phyloP scores from a whole-genome alignment of 257 asterid species.

The Solanum paucissectum region DNA sequence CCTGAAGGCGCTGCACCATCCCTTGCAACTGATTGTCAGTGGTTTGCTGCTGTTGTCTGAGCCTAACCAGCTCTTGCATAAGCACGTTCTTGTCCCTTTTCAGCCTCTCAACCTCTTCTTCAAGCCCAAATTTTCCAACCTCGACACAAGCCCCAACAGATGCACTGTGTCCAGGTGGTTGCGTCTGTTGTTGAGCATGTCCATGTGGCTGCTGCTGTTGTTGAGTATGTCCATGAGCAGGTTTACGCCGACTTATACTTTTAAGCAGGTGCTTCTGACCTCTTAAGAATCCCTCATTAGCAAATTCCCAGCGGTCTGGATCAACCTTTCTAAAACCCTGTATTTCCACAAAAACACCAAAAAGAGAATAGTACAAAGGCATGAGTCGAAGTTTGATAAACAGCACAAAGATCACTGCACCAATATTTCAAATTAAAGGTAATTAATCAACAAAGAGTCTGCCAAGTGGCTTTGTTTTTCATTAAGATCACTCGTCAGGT shows the following conservation, averaged over 20 bases:
- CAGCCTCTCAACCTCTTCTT: constrained; percentile 85
- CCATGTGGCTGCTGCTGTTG: constrained; percentile 42
- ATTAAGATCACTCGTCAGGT: background rate
- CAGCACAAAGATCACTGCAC: background rate
- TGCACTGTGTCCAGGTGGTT: constrained; percentile 44
- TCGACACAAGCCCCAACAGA: constrained; percentile 73
- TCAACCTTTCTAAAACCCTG: constrained; percentile 90
- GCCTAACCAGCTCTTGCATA: constrained; percentile 86
- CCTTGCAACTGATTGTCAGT: constrained; percentile 76
- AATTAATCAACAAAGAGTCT: background rate
- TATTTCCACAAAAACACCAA: background rate
- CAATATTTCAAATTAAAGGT: background rate
- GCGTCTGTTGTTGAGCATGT: constrained; percentile 51
- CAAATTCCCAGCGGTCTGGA: constrained; percentile 95
- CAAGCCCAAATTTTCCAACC: constrained; percentile 91
- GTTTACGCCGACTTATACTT: constrained; percentile 65
- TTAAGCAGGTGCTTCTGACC: constrained; percentile 84
- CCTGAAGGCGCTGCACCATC: constrained; percentile 84
- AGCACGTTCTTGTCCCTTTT: constrained; percentile 88
- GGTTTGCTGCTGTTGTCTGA: constrained; percentile 87
- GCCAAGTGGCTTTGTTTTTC: background rate
- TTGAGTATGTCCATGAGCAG: constrained; percentile 70
- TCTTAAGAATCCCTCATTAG: constrained; percentile 85
- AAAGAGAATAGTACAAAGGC: background rate
- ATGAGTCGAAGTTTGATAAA: background rate